Conservation (phyloP, 139 green algal genomes). For the Micractinium conductrix region DNA sequence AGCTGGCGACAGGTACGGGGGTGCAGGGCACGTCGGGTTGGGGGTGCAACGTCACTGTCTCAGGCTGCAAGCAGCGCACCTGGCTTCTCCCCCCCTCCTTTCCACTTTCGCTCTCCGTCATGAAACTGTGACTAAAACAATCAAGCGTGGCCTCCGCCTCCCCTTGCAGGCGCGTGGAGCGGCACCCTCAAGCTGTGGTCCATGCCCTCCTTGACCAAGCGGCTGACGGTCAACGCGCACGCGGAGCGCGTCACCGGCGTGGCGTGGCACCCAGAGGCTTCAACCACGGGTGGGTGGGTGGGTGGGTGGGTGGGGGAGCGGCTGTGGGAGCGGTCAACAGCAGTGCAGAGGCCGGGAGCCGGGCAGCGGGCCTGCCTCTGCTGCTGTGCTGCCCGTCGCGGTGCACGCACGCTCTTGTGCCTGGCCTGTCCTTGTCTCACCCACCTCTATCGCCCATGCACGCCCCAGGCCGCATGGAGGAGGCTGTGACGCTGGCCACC, state of each 20-base stretch:
- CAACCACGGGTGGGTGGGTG: not conserved
- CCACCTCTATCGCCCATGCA: not conserved
- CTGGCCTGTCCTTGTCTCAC: too few species aligned
- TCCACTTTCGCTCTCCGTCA: too few species aligned
- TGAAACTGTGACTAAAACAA: too few species aligned
- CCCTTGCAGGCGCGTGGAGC: constrained; percentile 82
- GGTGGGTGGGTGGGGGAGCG: not conserved
- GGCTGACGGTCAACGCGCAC: constrained; percentile 65
- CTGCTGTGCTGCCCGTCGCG: too few species aligned
- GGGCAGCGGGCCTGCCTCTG: too few species aligned
- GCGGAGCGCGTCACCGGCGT: constrained; percentile 86
- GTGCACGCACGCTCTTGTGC: too few species aligned
- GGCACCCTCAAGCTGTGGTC: constrained; percentile 81
- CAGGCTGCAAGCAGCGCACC: too few species aligned
- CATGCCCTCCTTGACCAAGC: constrained; percentile 48
- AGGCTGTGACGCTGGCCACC: constrained; percentile 57
- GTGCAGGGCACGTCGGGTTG: too few species aligned
- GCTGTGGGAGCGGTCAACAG: not conserved
- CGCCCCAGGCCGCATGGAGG: constrained; percentile 10
- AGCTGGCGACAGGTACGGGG: constrained; percentile 78
- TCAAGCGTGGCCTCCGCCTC: too few species aligned
- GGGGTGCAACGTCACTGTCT: too few species aligned
- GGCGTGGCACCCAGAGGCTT: constrained; percentile 83
- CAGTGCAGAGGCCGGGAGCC: not conserved
- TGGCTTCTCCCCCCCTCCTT: too few species aligned